These are phyloP conservation scores for Irpex rosettiformis DNA, from an alignment of 1,284 basidiomycete species.

Conservation along the genomic window DNA sequence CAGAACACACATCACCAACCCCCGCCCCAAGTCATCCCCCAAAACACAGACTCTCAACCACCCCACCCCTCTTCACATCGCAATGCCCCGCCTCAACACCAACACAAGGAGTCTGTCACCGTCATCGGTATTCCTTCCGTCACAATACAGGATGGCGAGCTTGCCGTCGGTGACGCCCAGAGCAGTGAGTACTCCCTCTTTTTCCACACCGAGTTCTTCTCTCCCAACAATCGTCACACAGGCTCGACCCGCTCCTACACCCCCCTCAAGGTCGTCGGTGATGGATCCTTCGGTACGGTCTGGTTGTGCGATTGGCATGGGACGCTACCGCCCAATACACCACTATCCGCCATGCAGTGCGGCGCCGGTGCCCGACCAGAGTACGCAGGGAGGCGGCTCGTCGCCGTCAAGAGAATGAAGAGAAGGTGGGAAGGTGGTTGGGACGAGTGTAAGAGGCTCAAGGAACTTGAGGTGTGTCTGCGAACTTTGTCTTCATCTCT, in stretches of 20 bases:
- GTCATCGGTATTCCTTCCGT: conserved; percentile 73
- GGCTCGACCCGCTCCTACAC: conserved; percentile 41
- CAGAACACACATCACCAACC: conserved; percentile 27
- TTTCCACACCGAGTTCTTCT: conserved; percentile 12
- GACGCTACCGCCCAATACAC: conserved; percentile 83
- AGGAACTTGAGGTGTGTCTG: conserved; percentile 87
- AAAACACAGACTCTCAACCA: conserved; percentile 24
- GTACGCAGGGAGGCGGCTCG: conserved; percentile 92
- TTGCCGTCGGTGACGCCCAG: conserved; percentile 68
- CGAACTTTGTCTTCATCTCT: too few species aligned
- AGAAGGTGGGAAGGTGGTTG: conserved; percentile 96
- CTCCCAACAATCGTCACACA: conserved; percentile 17
- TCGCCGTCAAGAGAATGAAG: conserved; percentile 99
- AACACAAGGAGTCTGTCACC: conserved; percentile 54
- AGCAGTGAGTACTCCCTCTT: conserved; percentile 52
- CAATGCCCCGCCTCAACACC: conserved; percentile 23
- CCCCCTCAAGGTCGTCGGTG: conserved; percentile 87
- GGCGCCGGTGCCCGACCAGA: conserved; percentile 86
- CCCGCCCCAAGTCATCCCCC: conserved; percentile 4
- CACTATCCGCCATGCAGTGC: conserved; percentile 89
- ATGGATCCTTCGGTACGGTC: conserved; percentile 97
- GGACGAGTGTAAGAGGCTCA: conserved; percentile 94
- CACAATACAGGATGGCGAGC: conserved; percentile 58
- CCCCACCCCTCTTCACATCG: conserved; percentile 23
- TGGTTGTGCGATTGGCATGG: conserved; percentile 99